A percentile compares a stretch with the other conserved stretches of the same genome.
Conservation (phyloP, 345 rosid genomes). For the Mercurialis annua region DNA sequence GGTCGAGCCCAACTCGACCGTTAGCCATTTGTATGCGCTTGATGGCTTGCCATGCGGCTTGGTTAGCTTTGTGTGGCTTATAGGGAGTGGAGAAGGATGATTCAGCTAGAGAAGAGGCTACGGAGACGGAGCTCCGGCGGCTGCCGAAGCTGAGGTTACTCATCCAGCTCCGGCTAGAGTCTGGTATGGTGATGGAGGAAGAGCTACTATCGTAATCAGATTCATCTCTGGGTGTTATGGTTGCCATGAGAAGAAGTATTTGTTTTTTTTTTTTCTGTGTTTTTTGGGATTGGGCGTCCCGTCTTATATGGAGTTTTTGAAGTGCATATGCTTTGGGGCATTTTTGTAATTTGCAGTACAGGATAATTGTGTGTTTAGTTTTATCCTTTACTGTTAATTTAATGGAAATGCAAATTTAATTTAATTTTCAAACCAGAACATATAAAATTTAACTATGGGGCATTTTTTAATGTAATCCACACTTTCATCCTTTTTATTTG, state of each 20-base stretch:
- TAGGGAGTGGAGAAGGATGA: conserved; percentile 26
- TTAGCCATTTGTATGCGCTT: conserved; percentile 42
- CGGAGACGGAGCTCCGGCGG: conserved; percentile 67
- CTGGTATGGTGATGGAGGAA: conserved; percentile 56
- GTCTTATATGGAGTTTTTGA: conserved; percentile 24
- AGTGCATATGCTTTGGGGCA: conserved; percentile 1
- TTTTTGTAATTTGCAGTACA: conserved; percentile 7
- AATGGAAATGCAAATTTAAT: no score
- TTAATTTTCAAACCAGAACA: no score
- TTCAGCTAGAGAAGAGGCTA: conserved; percentile 36
- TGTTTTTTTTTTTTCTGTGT: neutral
- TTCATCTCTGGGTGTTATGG: conserved; percentile 44
- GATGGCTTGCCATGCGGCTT: conserved; percentile 84
- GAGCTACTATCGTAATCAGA: conserved; percentile 62
- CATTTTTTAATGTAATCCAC: no score
- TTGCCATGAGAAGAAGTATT: conserved; percentile 36
- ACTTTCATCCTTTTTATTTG: no score
- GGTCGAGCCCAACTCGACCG: conserved; percentile 81
- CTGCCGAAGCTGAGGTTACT: conserved; percentile 82
- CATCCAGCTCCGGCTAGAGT: conserved; percentile 82
- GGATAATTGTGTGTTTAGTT: neutral
- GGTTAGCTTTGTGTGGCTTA: conserved; percentile 98
- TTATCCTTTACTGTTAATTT: neutral
- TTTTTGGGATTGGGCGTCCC: neutral
- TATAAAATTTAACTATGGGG: no score